Conservation (phyloP, 2,329 filamentous ascomycete species). For the Penicillium crustosum region DNA sequence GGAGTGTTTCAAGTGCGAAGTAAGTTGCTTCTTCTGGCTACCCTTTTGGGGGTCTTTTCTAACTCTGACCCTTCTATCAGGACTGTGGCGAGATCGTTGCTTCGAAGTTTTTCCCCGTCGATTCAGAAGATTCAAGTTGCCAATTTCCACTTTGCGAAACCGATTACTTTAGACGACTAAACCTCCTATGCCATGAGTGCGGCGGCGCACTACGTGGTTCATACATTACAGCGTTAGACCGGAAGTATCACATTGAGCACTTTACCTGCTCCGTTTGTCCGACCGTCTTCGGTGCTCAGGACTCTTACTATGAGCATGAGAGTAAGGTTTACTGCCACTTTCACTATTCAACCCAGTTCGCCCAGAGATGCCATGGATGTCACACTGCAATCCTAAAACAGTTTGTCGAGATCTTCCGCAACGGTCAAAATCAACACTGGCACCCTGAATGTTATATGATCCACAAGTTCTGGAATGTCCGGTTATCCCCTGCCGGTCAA, state of each 20-base stretch:
- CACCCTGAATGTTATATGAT: slow-evolving; percentile 99
- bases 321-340: slow-evolving; percentile 97
- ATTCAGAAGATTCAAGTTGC: slow-evolving; percentile 75
- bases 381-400: slow-evolving; percentile 97
- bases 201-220: slow-evolving; percentile 90
- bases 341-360: slow-evolving; percentile 97
- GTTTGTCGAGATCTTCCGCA: slow-evolving; percentile 97
- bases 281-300: slow-evolving; percentile 95
- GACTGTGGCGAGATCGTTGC: slow-evolving; percentile 97
- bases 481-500: slow-evolving; percentile 66
- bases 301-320: slow-evolving; percentile 98
- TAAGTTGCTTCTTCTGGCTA: slow-evolving; percentile 50
- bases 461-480: slow-evolving; percentile 99
- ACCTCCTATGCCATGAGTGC: slow-evolving; percentile 87
- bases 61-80: slow-evolving; percentile 49
- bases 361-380: slow-evolving; percentile 93
- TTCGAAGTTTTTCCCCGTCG: slow-evolving; percentile 97
- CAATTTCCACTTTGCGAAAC: slow-evolving; percentile 97
- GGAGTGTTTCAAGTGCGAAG: slow-evolving; percentile 96
- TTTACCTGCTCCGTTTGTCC: slow-evolving; percentile 97
- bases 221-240: slow-evolving; percentile 95
- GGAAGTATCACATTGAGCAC: slow-evolving; percentile 98
- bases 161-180: slow-evolving; percentile 92
- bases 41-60: slow-evolving; percentile 16
- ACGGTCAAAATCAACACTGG: slow-evolving; percentile 98